These are phyloP conservation scores for Xylaria sp. DNA, from an alignment of 2,329 filamentous ascomycete species.

Conservation along the genomic window DNA sequence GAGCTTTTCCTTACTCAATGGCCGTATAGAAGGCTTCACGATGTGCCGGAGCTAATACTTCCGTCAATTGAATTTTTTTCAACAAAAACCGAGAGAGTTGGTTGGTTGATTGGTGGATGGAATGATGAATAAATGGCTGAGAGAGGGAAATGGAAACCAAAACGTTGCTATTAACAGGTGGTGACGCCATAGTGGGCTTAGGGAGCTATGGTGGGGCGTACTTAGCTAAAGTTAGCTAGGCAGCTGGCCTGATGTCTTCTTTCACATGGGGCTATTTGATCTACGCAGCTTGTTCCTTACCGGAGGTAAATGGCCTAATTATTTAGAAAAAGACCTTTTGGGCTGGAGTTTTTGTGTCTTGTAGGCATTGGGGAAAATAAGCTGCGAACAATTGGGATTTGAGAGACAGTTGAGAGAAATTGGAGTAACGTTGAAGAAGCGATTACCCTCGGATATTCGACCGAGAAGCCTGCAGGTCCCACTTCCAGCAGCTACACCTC, in stretches of 20 bases:
- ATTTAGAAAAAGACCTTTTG: too few species aligned
- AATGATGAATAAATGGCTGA: background rate
- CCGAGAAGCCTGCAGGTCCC: too few species aligned
- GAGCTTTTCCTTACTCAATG: background rate
- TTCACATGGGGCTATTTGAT: background rate
- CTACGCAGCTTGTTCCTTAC: background rate
- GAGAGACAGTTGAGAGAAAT: too few species aligned
- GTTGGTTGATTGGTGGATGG: background rate
- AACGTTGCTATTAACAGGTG: background rate
- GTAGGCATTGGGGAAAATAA: too few species aligned
- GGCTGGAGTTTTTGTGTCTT: too few species aligned
- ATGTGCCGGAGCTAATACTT: constrained; percentile 25
- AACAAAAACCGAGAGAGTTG: background rate
- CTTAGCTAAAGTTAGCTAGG: background rate
- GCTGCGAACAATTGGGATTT: too few species aligned
- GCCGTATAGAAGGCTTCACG: background rate
- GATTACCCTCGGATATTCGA: too few species aligned
- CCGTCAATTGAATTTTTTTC: constrained; percentile 17
- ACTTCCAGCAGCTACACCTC: too few species aligned
- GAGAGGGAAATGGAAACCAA: background rate
- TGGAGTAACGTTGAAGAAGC: too few species aligned
- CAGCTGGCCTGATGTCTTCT: background rate
- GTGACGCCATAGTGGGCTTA: background rate
- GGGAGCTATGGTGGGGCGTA: constrained; percentile 1
- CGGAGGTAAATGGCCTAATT: background rate